Conservation (phyloP, 306 rosid species). For the Delonix regia region DNA sequence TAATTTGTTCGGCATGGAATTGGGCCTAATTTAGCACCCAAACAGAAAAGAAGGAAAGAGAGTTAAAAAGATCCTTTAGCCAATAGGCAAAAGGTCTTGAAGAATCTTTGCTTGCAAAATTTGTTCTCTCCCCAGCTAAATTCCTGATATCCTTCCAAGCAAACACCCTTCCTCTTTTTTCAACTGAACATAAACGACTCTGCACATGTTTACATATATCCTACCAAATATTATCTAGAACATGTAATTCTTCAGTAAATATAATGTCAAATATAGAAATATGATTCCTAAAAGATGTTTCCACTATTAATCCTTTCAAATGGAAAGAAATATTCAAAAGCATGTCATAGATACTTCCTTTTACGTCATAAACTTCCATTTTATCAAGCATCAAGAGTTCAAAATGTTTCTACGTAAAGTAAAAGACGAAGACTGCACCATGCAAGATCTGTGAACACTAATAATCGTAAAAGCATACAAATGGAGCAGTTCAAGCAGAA, state of each 20-base stretch:
- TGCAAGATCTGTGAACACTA: slow-evolving; percentile 7
- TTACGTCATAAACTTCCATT: not conserved
- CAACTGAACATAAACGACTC: not conserved
- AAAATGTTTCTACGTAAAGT: not conserved
- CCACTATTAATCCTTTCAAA: slow-evolving; percentile 13
- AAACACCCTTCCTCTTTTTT: not conserved
- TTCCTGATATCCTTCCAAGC: no score
- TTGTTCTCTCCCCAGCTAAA: no score
- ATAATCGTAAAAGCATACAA: slow-evolving; percentile 9
- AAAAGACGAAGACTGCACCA: slow-evolving; percentile 14
- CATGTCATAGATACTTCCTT: slow-evolving; percentile 14
- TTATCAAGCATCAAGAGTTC: not conserved
- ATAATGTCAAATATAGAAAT: not conserved
- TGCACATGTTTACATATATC: not conserved
- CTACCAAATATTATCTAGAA: not conserved
- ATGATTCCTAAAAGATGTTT: slow-evolving; percentile 13
- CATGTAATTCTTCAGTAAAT: not conserved
- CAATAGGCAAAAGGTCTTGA: not conserved
- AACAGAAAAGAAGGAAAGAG: not conserved
- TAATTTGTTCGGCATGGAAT: no score
- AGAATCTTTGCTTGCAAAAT: not conserved
- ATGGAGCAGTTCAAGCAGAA: slow-evolving; percentile 27
- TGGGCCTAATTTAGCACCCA: not conserved
- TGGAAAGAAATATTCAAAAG: slow-evolving; percentile 18
- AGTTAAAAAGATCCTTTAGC: not conserved